A percentile compares a stretch with the other conserved stretches of the same genome.
These are phyloP conservation scores for Cephalotrichum gorgonifer DNA, from an alignment of 2,329 filamentous ascomycete genomes.

Conservation along the genomic window DNA sequence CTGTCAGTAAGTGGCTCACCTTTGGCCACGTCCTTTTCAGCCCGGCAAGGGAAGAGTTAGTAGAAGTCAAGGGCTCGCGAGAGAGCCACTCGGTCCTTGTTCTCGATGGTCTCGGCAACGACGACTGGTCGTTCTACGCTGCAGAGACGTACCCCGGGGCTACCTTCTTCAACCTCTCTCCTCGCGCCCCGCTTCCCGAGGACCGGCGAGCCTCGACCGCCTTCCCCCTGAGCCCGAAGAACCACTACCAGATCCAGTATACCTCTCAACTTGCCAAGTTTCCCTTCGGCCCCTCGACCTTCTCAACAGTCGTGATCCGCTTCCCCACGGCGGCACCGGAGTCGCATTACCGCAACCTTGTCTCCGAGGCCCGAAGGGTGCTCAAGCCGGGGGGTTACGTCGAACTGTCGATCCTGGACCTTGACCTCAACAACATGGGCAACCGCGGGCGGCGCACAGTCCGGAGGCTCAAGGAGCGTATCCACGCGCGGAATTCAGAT, in stretches of 20 bases:
- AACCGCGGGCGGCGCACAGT: slow-evolving; percentile 58
- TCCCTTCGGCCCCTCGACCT: slow-evolving; percentile 67
- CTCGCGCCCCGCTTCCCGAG: slow-evolving; percentile 38
- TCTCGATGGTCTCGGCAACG: slow-evolving; percentile 75
- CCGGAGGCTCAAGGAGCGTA: slow-evolving; percentile 59
- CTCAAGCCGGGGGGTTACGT: slow-evolving; percentile 68
- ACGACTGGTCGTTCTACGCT: slow-evolving; percentile 81
- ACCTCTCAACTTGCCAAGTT: slow-evolving; percentile 53
- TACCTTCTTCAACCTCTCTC: slow-evolving; percentile 67
- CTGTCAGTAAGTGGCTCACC: slow-evolving; percentile 79
- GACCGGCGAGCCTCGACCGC: slow-evolving; percentile 30
- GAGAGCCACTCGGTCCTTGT: slow-evolving; percentile 61
- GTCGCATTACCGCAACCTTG: slow-evolving; percentile 56
- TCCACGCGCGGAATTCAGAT: slow-evolving; percentile 49
- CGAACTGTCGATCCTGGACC: slow-evolving; percentile 68
- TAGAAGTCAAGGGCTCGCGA: slow-evolving; percentile 20
- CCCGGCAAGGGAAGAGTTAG: slow-evolving; percentile 62
- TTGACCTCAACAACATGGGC: slow-evolving; percentile 77
- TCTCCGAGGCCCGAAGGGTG: slow-evolving; percentile 68
- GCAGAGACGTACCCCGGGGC: slow-evolving; percentile 68
- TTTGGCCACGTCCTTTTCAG: slow-evolving; percentile 79
- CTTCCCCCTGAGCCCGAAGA: slow-evolving; percentile 49
- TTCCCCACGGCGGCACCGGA: slow-evolving; percentile 64
- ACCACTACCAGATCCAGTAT: slow-evolving; percentile 68
- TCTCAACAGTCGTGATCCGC: slow-evolving; percentile 65